A percentile compares a stretch with the other conserved stretches of the same genome.
Evolutionary conservation across 108 stramenopile genomes (phyloP).

Genomic region (Cyclotella kingstonii): DNA sequence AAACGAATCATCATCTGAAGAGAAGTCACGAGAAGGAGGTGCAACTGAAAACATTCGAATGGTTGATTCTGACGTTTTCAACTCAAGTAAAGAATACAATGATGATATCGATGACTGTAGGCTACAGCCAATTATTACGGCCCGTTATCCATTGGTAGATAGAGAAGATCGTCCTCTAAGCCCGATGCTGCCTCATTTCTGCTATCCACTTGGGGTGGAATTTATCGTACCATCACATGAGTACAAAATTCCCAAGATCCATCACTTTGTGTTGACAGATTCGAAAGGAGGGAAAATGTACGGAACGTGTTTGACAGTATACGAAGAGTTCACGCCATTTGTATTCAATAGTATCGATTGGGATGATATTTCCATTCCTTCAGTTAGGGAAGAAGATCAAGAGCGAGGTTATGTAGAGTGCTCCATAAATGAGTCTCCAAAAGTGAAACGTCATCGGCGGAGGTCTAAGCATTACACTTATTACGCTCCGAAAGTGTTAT

Average conservation of each 20-base stretch:
- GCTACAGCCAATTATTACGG: slow-evolving; percentile 73
- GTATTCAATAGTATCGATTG: slow-evolving; percentile 5
- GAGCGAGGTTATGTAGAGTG: slow-evolving; percentile 39
- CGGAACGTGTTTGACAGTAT: slow-evolving; percentile 80
- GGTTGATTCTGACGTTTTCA: slow-evolving; percentile 7
- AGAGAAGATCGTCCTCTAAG: slow-evolving; percentile 75
- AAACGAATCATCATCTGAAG: no score
- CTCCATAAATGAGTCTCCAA: slow-evolving; percentile 26
- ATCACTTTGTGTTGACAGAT: slow-evolving; percentile 85
- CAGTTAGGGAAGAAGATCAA: slow-evolving; percentile 22
- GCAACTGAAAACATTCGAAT: slow-evolving; percentile 41
- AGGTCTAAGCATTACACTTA: slow-evolving; percentile 35
- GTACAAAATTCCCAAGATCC: slow-evolving; percentile 77
- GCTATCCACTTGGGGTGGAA: slow-evolving; percentile 69
- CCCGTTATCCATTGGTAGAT: slow-evolving; percentile 72
- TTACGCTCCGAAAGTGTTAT: slow-evolving; percentile 87
- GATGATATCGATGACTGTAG: slow-evolving; percentile 33
- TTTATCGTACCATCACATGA: slow-evolving; percentile 53
- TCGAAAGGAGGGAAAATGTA: slow-evolving; percentile 80
- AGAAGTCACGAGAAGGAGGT: slow-evolving; percentile 13
- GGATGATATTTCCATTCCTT: slow-evolving; percentile 21
- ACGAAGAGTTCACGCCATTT: slow-evolving; percentile 64
- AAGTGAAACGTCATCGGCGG: slow-evolving; percentile 22
- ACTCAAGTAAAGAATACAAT: slow-evolving; percentile 24
- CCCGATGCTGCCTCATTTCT: slow-evolving; percentile 84